phyloP scores from a whole-genome alignment of 2,329 filamentous ascomycete genomes.

The Fusarium sp. region DNA sequence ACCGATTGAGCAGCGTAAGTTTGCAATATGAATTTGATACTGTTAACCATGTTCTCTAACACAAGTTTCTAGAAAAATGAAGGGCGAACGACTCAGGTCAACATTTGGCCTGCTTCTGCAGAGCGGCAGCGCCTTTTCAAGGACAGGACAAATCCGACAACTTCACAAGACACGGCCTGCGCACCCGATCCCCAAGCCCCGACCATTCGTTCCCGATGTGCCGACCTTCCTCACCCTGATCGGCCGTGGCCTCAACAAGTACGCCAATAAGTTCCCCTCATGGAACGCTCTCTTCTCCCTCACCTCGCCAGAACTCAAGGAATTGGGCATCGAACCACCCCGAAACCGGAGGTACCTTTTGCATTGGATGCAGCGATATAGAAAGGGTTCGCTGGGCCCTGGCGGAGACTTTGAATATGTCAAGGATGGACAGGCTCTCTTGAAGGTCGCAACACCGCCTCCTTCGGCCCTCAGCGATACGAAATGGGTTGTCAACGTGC shows the following conservation, averaged over 20 bases:
- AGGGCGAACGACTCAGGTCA: constrained; percentile 45
- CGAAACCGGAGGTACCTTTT: constrained; percentile 85
- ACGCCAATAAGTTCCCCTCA: constrained; percentile 85
- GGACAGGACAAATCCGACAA: constrained; percentile 53
- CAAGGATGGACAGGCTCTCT: constrained; percentile 60
- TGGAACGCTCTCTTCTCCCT: constrained; percentile 93
- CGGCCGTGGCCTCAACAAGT: constrained; percentile 83
- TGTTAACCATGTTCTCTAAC: neutral
- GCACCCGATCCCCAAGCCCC: constrained; percentile 70
- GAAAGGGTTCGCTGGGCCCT: constrained; percentile 78
- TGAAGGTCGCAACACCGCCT: constrained; percentile 58
- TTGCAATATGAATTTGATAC: neutral
- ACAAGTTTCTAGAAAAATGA: constrained; percentile 43
- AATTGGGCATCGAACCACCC: constrained; percentile 87
- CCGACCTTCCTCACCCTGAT: constrained; percentile 89
- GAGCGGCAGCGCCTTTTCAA: constrained; percentile 45
- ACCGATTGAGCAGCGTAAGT: constrained; percentile 37
- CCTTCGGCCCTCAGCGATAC: constrained; percentile 52
- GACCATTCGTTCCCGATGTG: constrained; percentile 86
- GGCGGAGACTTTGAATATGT: constrained; percentile 86
- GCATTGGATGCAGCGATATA: constrained; percentile 87
- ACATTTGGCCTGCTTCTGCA: constrained; percentile 45
- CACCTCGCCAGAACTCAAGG: constrained; percentile 78
- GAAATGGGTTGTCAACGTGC: constrained; percentile 66
- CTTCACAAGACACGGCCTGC: constrained; percentile 53